A percentile compares a stretch with the other conserved stretches of the same genome.
Evolutionary conservation across 345 rosid species (phyloP).

Genomic region (Gossypium longicalyx): DNA sequence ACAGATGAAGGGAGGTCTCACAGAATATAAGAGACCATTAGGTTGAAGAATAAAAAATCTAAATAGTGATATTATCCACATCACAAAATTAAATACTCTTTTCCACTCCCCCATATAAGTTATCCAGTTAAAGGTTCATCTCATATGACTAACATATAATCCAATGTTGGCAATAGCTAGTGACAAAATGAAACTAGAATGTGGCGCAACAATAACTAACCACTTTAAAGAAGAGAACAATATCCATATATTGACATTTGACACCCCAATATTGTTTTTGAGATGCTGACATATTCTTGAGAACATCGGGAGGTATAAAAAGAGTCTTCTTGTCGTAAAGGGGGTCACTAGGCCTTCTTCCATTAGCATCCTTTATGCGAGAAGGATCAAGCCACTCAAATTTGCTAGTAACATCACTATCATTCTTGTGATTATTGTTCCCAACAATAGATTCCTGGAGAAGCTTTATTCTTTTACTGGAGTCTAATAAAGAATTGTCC

Average conservation of each 20-base stretch:
- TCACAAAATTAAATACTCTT: background rate
- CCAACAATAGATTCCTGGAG: conserved; percentile 34
- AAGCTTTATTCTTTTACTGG: conserved; percentile 53
- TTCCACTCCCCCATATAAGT: background rate
- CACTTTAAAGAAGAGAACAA: conserved; percentile 95
- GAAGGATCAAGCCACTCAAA: conserved; percentile 92
- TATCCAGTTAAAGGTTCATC: background rate
- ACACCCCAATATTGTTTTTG: conserved; percentile 89
- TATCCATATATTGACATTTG: conserved; percentile 87
- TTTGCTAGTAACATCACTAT: conserved; percentile 49
- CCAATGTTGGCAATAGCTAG: background rate
- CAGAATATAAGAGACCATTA: background rate
- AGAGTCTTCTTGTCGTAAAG: conserved; percentile 76
- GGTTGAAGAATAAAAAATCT: background rate
- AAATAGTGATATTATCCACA: background rate
- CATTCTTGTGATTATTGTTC: conserved; percentile 31
- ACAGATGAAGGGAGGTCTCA: background rate
- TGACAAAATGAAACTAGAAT: background rate
- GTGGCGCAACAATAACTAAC: conserved; percentile 41
- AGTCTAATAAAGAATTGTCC: conserved; percentile 30
- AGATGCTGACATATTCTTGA: conserved; percentile 81
- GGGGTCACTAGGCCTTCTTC: conserved; percentile 76
- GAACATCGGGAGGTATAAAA: conserved; percentile 64
- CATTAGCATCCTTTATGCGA: conserved; percentile 25
- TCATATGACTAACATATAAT: background rate